phyloP scores from a whole-genome alignment of 202 grass and related monocot genomes.

The Carex arenaria region DNA sequence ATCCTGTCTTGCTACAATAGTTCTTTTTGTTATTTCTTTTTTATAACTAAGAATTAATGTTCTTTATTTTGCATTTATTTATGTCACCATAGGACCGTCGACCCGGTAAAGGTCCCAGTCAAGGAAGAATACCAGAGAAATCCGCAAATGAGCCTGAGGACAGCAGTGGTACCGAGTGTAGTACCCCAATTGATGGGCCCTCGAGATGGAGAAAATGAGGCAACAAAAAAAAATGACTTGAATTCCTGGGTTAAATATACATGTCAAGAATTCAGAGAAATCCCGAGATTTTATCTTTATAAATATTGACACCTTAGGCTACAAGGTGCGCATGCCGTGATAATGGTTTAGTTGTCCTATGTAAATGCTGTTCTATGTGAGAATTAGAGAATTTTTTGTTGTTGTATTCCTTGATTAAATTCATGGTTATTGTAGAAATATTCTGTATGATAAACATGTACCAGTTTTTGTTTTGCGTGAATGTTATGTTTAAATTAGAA shows the following conservation, averaged over 20 bases:
- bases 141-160: constrained; percentile 38
- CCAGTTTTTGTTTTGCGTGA: neutral
- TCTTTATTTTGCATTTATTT: constrained; percentile 1
- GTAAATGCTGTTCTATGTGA: constrained; percentile 29
- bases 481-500: constrained; percentile 1
- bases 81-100: constrained; percentile 48
- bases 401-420: constrained; percentile 29
- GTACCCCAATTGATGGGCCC: constrained; percentile 33
- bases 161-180: constrained; percentile 44
- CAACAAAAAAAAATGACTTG: neutral
- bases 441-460: constrained; percentile 15
- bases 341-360: constrained; percentile 10
- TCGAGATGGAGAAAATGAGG: constrained; percentile 52
- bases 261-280: neutral
- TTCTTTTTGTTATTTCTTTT: neutral
- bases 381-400: constrained; percentile 20
- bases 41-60: neutral
- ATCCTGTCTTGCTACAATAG: neutral
- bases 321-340: constrained; percentile 1
- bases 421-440: constrained; percentile 18
- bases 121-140: constrained; percentile 40
- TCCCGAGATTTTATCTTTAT: neutral
- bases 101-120: constrained; percentile 46
- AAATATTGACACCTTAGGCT: neutral
- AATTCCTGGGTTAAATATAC: constrained; percentile 2